A percentile compares a stretch with the other conserved stretches of the same genome.
These are phyloP conservation scores for Metschnikowia hibisci DNA, from an alignment of 805 yeast genomes.

Conservation along the genomic window DNA sequence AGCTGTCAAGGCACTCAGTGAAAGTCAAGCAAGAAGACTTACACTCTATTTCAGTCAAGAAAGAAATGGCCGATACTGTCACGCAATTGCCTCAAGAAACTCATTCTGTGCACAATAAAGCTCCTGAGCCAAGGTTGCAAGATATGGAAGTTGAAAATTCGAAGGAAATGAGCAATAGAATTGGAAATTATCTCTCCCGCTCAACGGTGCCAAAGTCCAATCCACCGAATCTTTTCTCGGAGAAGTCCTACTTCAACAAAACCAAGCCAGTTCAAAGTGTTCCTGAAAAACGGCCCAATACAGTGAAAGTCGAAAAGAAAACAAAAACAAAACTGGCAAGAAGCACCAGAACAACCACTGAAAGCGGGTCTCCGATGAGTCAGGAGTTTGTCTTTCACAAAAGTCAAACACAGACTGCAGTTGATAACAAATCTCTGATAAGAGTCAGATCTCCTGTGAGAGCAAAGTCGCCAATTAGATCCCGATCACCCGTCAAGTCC, in stretches of 20 bases:
- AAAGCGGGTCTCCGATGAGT: conserved; percentile 2
- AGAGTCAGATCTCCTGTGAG: conserved; percentile 3
- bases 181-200: conserved; percentile 1
- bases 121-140: neutral
- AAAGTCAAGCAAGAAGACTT: conserved; percentile 6
- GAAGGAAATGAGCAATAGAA: conserved; percentile 1
- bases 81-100: neutral
- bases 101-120: neutral
- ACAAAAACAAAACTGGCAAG: neutral
- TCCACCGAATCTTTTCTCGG: conserved; percentile 1
- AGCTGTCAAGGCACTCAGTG: conserved; percentile 14
- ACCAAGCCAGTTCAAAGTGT: neutral
- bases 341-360: neutral
- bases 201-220: neutral
- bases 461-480: conserved; percentile 7
- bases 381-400: neutral
- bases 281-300: neutral
- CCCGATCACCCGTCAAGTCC: neutral
- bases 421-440: neutral
- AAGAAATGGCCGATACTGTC: neutral
- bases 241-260: conserved; percentile 4
- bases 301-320: neutral
- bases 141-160: neutral
- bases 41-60: neutral
- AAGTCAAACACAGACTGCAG: neutral